Base-by-base conservation (phyloP, 805 yeast species). In the Ogataea parapolymorpha region DNA sequence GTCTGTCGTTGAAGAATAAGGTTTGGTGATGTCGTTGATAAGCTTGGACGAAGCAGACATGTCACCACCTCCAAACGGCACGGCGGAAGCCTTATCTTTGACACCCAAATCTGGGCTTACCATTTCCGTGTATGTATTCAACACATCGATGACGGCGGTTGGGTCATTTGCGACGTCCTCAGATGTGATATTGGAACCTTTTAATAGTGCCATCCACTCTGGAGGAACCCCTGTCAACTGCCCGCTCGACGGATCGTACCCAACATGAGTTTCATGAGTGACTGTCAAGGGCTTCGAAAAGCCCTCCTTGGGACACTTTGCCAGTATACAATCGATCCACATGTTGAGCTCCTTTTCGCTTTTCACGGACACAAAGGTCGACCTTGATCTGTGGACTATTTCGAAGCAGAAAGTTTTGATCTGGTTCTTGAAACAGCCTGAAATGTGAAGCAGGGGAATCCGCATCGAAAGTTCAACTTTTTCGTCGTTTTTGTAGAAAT, bases 211-310 rank as follows among this genome's bases (percentile, higher is more conserved):
- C 45, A 74, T 68, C 82, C 82, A 77, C 32, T 77, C 72, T 17
- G 77, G 79, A 1, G 82, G 81, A n/a, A 59, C 56, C 18, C 63
- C 63, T 40, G 75, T 67, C 50, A 75, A 73, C 40, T 70, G 72
- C 14, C 82, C 82, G 51, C 73, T 75, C 22, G 85, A 81, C 4
- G 93, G 91, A 59, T 85, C 95, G 55, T 82, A 85, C 1, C 90
- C 90, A 18, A 85, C 91, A 60, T 85, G 93, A 13, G 90, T 96
- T 56, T 82, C 85, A 61, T 95, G 99, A 9, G 95, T 88, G 62
- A 91, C 91, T 62, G 91, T 90, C 13, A 91, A 86, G 6, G 99
- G 99, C 28, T 81, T 82, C 3, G 97, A 89, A 9, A 93, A 96
- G 3, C 72, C 65, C 35, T 57, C 68, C 52, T 57, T 66, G 1